Evolutionary conservation across 2,329 filamentous ascomycete genomes (phyloP).

Genomic region (Pseudogymnoascus sp.): DNA sequence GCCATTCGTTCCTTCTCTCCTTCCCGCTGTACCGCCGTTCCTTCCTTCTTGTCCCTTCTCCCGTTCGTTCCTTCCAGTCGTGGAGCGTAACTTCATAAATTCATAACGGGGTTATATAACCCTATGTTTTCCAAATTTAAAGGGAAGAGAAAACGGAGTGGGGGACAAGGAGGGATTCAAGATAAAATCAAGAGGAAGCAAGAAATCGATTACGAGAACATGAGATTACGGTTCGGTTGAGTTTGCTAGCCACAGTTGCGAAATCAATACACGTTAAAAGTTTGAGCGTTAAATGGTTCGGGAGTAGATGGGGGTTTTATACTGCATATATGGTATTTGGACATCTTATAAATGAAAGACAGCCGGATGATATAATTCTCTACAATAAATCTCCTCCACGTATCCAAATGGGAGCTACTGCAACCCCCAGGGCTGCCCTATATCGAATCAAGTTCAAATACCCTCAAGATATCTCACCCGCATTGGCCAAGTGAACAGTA

Average conservation of each 20-base stretch:
- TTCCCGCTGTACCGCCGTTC: background rate
- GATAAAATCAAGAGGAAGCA: background rate
- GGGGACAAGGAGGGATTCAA: background rate
- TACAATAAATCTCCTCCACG: background rate
- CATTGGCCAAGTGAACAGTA: background rate
- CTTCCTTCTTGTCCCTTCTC: background rate
- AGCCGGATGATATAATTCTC: background rate
- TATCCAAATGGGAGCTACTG: background rate
- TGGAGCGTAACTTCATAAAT: background rate
- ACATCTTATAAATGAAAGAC: background rate
- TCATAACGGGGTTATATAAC: background rate
- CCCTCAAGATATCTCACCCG: background rate
- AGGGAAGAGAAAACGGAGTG: background rate
- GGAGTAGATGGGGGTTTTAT: background rate
- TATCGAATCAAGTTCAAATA: background rate
- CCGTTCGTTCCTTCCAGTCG: background rate
- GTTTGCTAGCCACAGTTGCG: background rate
- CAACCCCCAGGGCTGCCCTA: background rate
- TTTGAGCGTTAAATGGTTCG: too few relatives aligned
- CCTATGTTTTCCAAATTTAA: background rate
- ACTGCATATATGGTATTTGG: background rate
- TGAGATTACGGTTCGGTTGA: too few relatives aligned
- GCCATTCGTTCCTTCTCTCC: background rate
- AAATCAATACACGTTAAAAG: background rate
- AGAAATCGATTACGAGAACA: background rate